A percentile compares a stretch with the other conserved stretches of the same genome.
phyloP scores from a whole-genome alignment of 2,329 filamentous ascomycete genomes.

The Stagonosporopsis cucurbitacearum region DNA sequence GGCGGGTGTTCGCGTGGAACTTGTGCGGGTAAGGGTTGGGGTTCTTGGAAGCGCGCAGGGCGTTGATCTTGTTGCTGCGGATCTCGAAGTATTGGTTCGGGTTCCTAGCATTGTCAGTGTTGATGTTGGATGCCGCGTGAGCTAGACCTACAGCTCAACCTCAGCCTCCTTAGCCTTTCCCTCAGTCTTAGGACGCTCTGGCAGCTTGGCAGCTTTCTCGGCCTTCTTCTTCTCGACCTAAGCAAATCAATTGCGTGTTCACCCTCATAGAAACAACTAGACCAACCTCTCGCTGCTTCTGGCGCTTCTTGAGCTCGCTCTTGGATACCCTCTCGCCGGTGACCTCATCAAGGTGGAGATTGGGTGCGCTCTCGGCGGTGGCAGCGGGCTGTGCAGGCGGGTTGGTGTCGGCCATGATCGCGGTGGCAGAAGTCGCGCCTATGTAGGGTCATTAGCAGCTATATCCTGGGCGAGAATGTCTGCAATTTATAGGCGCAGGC shows the following conservation, averaged over 20 bases:
- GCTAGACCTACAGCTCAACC: conserved; percentile 65
- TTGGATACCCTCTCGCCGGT: conserved; percentile 80
- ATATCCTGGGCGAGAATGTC: conserved; percentile 22
- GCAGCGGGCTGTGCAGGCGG: conserved; percentile 31
- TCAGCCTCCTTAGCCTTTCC: conserved; percentile 62
- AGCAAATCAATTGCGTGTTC: neutral
- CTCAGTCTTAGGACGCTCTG: conserved; percentile 64
- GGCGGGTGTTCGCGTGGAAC: conserved; percentile 85
- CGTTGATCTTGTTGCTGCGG: conserved; percentile 77
- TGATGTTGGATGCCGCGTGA: conserved; percentile 64
- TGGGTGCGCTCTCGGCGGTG: conserved; percentile 50
- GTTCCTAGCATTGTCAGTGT: neutral
- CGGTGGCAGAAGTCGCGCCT: conserved; percentile 9
- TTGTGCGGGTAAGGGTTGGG: conserved; percentile 89
- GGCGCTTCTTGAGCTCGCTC: conserved; percentile 81
- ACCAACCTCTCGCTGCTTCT: conserved; percentile 82
- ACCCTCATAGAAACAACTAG: neutral
- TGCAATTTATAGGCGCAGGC: neutral
- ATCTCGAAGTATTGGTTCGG: conserved; percentile 93
- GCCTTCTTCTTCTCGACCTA: conserved; percentile 78
- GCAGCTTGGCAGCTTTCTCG: conserved; percentile 76
- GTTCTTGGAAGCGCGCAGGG: conserved; percentile 73
- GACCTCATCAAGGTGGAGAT: conserved; percentile 87
- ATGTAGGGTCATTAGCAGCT: conserved; percentile 13
- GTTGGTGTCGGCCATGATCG: conserved; percentile 41